Evolutionary conservation across 768 basidiomycete species (phyloP).

Genomic region (Rhodotorula diobovata): DNA sequence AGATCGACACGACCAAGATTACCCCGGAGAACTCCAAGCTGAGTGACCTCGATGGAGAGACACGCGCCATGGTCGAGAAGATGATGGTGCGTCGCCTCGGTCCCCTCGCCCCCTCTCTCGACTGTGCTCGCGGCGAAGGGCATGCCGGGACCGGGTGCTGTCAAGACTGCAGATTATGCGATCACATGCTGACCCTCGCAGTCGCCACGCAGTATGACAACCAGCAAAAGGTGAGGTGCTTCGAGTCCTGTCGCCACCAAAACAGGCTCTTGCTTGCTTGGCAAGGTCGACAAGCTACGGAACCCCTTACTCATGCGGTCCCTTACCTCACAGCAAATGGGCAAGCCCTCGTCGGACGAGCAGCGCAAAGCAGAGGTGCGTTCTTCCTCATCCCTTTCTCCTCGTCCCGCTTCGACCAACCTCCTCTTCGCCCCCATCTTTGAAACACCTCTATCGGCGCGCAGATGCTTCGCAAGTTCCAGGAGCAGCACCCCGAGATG

Average conservation of each 20-base stretch:
- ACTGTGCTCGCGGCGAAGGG: too few relatives aligned
- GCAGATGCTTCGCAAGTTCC: constrained; percentile 69
- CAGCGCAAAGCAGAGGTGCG: constrained; percentile 42
- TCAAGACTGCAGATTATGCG: too few relatives aligned
- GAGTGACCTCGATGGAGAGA: constrained; percentile 92
- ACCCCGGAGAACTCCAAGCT: constrained; percentile 91
- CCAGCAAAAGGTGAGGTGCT: constrained; percentile 46
- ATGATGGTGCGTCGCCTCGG: constrained; percentile 87
- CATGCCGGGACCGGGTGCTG: too few relatives aligned
- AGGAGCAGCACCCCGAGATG: constrained; percentile 82
- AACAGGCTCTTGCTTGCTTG: too few relatives aligned
- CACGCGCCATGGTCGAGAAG: constrained; percentile 97
- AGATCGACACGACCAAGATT: constrained; percentile 94
- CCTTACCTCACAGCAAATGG: constrained; percentile 36
- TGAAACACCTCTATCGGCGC: background rate
- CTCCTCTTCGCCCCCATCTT: background rate
- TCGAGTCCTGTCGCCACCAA: background rate
- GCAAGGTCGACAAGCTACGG: too few relatives aligned
- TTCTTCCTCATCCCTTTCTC: background rate
- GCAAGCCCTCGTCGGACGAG: constrained; percentile 43
- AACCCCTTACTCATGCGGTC: background rate
- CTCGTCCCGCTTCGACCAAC: background rate
- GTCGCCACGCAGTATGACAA: constrained; percentile 48
- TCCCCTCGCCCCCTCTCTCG: background rate
- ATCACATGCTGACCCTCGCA: background rate